phyloP scores from a whole-genome alignment of 768 basidiomycete genomes.

The Leccinum rimulosum region DNA sequence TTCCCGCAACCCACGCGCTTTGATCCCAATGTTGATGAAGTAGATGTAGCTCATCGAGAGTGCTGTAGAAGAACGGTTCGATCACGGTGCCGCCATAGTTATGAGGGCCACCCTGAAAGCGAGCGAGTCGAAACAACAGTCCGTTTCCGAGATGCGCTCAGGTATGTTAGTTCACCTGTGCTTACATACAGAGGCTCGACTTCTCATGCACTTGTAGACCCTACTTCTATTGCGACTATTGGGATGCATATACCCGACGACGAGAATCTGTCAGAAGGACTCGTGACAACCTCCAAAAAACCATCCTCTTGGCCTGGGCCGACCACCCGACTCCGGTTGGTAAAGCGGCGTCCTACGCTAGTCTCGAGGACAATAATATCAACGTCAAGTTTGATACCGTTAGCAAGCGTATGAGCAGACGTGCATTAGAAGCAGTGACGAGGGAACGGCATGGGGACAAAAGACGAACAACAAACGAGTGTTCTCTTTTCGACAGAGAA shows the following conservation, averaged over 20 bases:
- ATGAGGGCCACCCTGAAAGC: slow-evolving; percentile 63
- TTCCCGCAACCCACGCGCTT: slow-evolving; percentile 1
- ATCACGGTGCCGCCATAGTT: slow-evolving; percentile 68
- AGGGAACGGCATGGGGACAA: no score
- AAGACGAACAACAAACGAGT: no score
- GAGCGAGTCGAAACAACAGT: slow-evolving; percentile 55
- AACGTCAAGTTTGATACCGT: no score
- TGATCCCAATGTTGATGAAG: slow-evolving; percentile 12
- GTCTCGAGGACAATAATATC: no score
- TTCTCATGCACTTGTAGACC: slow-evolving; percentile 39
- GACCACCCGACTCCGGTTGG: no score
- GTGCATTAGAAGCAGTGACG: no score
- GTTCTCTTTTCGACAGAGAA: no score
- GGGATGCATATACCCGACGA: slow-evolving; percentile 62
- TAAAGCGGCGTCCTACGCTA: no score
- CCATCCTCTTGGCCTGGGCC: slow-evolving; percentile 19
- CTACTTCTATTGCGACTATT: slow-evolving; percentile 62
- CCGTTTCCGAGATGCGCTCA: slow-evolving; percentile 59
- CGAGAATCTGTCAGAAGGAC: slow-evolving; percentile 56
- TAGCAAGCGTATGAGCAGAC: no score
- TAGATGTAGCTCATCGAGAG: slow-evolving; percentile 65
- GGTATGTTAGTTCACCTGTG: slow-evolving; percentile 37
- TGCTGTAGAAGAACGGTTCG: slow-evolving; percentile 78
- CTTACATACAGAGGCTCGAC: not conserved
- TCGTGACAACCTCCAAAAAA: slow-evolving; percentile 55